Conservation (phyloP, 1,139 yeast species). For the Geotrichum carabidarum region DNA sequence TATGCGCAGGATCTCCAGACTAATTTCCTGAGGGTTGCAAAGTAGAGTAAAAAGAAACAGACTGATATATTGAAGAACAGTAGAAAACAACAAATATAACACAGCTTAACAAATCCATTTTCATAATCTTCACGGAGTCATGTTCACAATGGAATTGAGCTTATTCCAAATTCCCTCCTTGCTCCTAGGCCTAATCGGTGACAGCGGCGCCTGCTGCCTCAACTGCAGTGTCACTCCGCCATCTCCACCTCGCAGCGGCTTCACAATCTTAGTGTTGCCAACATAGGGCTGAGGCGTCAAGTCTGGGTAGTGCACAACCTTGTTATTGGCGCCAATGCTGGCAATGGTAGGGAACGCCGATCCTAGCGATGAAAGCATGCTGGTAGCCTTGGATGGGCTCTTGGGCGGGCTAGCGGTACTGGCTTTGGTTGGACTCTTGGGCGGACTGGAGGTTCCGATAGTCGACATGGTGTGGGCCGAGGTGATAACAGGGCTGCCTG, state of each 20-base stretch:
- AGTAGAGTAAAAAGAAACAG: not conserved
- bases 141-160: conserved; percentile 18
- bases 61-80: not conserved
- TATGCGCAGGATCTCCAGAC: no score
- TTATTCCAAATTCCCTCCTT: conserved; percentile 20
- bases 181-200: conserved; percentile 2
- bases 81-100: not conserved
- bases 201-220: not conserved
- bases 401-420: not conserved
- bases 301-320: conserved; percentile 18
- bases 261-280: conserved; percentile 45
- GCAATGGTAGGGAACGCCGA: conserved; percentile 14
- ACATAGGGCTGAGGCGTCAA: conserved; percentile 13
- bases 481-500: not conserved
- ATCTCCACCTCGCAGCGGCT: conserved; percentile 59
- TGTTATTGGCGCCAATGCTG: conserved; percentile 14
- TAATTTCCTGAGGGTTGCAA: no score
- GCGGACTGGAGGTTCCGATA: not conserved
- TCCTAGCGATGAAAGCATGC: not conserved
- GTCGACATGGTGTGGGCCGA: not conserved
- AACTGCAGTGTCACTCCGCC: conserved; percentile 3
- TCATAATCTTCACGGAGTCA: not conserved
- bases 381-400: not conserved
- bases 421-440: not conserved
- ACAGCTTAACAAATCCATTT: not conserved